A percentile compares a stretch with the other conserved stretches of the same genome.
These are phyloP conservation scores for Juglanconis juglandina DNA, from an alignment of 2,329 filamentous ascomycete genomes.

Conservation along the genomic window DNA sequence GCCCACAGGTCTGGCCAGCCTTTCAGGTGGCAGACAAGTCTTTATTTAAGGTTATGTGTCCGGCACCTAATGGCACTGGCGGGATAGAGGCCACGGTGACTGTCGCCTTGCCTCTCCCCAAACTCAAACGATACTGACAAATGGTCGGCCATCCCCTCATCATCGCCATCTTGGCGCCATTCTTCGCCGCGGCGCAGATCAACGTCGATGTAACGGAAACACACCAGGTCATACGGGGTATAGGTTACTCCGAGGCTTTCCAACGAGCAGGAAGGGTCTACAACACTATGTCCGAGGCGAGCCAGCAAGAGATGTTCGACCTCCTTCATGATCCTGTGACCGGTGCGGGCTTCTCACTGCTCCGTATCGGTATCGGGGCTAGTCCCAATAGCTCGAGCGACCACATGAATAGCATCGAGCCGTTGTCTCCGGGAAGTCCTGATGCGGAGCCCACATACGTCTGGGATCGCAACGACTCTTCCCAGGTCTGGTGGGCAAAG, in stretches of 20 bases:
- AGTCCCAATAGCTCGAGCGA: slow-evolving; percentile 29
- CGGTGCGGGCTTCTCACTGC: slow-evolving; percentile 34
- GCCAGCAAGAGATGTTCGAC: slow-evolving; percentile 31
- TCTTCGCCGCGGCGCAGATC: slow-evolving; percentile 3
- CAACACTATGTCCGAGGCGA: slow-evolving; percentile 25
- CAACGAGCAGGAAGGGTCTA: slow-evolving; percentile 9
- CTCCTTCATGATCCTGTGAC: slow-evolving; percentile 32
- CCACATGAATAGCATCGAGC: slow-evolving; percentile 18
- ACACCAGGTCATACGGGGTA: slow-evolving; percentile 7
- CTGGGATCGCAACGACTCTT: slow-evolving; percentile 16
- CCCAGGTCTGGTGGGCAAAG: slow-evolving; percentile 14
- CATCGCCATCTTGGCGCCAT: not conserved
- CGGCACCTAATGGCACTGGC: no score
- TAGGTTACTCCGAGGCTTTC: slow-evolving; percentile 11
- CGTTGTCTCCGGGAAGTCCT: slow-evolving; percentile 10
- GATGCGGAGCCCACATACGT: slow-evolving; percentile 8
- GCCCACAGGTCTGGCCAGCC: no score
- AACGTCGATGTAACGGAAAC: slow-evolving; percentile 2
- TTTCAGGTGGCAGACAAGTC: no score
- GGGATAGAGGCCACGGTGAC: no score
- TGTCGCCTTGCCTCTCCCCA: not conserved
- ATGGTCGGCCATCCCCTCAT: slow-evolving; percentile 2
- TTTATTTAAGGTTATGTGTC: no score
- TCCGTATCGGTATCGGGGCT: slow-evolving; percentile 35
- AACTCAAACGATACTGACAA: not conserved